Percentiles rank a stretch among this genome's conserved stretches.
These are phyloP conservation scores for Tinospora cordifolia DNA, from an alignment of 164 flowering plant species.

Conservation along the genomic window DNA sequence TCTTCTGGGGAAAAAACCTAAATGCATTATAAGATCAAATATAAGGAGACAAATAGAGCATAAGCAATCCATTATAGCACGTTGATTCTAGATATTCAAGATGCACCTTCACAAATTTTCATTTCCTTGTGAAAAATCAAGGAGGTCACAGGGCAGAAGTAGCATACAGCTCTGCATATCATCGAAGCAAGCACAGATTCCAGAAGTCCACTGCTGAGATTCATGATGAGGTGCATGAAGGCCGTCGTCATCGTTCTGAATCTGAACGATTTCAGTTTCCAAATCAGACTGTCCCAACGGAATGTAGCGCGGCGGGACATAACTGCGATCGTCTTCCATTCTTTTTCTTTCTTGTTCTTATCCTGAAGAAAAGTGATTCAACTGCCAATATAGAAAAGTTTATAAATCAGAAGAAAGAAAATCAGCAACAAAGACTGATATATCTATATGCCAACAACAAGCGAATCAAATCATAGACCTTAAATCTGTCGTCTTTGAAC, in stretches of 20 bases:
- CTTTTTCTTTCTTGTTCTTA: not conserved
- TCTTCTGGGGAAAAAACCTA: not conserved
- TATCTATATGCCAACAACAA: not conserved
- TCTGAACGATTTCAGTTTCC: conserved; percentile 24
- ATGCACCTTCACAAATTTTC: conserved; percentile 36
- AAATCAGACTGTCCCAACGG: conserved; percentile 59
- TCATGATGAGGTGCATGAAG: conserved; percentile 13
- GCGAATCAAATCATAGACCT: not conserved
- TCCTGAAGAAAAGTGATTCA: not conserved
- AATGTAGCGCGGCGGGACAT: conserved; percentile 66
- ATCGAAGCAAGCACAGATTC: conserved; percentile 94
- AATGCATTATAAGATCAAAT: not conserved
- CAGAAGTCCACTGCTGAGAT: conserved; percentile 70
- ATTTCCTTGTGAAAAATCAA: conserved; percentile 43
- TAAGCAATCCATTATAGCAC: conserved; percentile 2
- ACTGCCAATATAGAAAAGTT: not conserved
- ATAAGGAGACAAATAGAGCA: not conserved
- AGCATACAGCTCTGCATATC: conserved; percentile 94
- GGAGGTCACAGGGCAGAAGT: conserved; percentile 44
- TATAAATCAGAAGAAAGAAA: not conserved
- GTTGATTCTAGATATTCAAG: conserved; percentile 19
- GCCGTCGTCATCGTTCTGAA: conserved; percentile 11
- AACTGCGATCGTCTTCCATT: conserved; percentile 21
- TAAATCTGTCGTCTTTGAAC: not conserved
- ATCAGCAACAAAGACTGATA: not conserved